Base-by-base conservation (phyloP, 164 flowering plant species). In the Vitis cinerea region DNA sequence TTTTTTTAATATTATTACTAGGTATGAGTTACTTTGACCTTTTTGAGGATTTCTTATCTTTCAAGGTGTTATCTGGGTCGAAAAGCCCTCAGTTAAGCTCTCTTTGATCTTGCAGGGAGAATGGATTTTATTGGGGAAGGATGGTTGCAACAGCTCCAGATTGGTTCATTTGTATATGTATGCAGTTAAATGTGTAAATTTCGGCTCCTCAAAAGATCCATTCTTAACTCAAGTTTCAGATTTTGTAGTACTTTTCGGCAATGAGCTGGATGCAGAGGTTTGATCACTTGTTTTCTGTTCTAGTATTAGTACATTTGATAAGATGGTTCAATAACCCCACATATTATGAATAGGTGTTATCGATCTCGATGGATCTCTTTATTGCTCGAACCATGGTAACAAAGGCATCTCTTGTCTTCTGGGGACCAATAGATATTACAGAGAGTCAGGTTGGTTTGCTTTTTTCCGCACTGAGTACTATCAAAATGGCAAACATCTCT, bases 231-330 rank as follows among this genome's bases (percentile, higher is more conserved):
- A 89, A 78, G 98, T 86, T 78, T 93, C 97, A 63, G 93, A 96
- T 59, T 96, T 93, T 84, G 92, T 97, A 3, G 82, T 96, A 73
- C 82, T 96, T 68, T 93, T 91, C 79, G 93, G 99, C 85, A 86
- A 74, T 78, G 89, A 91, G 85, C 93, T 96, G 95, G 99, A 96
- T 92, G 92, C 97, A 88, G 98, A 93, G 97, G 99, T 92, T 77
- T 37, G 27, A 44, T 58, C 11, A 56, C 9, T 61, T 37, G 6
- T 19, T 10, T 12, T 60, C 44, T 59, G 17, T 37, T 31, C 49
- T 37, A 3, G 44, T 6, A 37, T 37, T 37, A 37, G 44, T 37
- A 37, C 44, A 37, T 37, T 37, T 37, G 44, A 37, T 37, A 37
- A 37, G 44, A 37, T 37, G 44, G 7, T 8, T 67, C 52, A 69